Base-by-base conservation (phyloP, 768 basidiomycete species). In the Suillus subluteus region DNA sequence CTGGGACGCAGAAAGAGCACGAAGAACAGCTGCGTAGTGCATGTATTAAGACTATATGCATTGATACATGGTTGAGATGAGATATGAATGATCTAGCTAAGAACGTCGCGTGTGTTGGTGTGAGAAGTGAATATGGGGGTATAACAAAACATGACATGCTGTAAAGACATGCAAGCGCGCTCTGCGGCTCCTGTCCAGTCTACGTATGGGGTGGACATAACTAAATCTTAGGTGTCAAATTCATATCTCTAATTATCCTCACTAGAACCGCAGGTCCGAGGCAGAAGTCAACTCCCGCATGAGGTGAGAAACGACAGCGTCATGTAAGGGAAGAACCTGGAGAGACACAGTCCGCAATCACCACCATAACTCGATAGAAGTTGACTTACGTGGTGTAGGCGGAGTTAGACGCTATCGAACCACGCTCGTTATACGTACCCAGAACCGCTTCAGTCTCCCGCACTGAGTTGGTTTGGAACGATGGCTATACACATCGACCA, bases 1-100 rank as follows among this genome's bases (percentile, higher is more conserved):
- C 50, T 95, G 93, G 94, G 86, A 88, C 30, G 86, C 85, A 54
- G 90, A 92, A 73, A 84, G 82, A 6, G 70, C 74, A 59, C 73
- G 76, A 64, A 70, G 73, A 71, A 58, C 67, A 41, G 55, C 16
- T 1, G 66, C 66, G 50, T 76, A 66, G 62, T 15, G 46, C 58
- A n/a, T 62, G 58, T 70, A 63, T 52, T 65, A 43, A 62, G 58
- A 62, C 21, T 63, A 50, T 62, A 50, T 68, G 68, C 67, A 56
- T 52, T 59, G 67, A 56, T 66, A 62, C 58, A 66, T 69, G 65
- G 68, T 64, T 59, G 55, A 54, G 66, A 66, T 66, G 61, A 48
- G 59, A 61, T 61, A 32, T 32, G 41, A 32, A 32, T 61, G 59
- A 30, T 61, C 41, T 61, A 43, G 59, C n/a, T 59, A 65, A 54